Conservation (phyloP, 768 basidiomycete species). For the Terana coerulea region DNA sequence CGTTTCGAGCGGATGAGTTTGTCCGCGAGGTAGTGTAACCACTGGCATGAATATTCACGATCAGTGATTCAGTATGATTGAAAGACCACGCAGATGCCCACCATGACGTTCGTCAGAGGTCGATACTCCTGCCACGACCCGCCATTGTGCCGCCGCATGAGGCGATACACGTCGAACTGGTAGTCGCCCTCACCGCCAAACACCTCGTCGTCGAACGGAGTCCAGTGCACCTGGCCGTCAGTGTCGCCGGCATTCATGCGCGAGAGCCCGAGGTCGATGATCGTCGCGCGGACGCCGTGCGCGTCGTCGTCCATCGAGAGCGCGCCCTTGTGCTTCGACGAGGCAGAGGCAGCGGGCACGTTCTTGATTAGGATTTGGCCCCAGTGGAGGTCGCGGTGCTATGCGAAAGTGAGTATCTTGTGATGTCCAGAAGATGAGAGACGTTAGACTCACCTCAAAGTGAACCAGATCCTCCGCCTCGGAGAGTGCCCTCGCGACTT, state of each 20-base stretch:
- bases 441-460: slow-evolving; percentile 70
- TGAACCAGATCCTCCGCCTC: slow-evolving; percentile 75
- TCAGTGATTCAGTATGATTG: not conserved
- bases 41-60: slow-evolving; percentile 41
- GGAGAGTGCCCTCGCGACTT: slow-evolving; percentile 73
- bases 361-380: slow-evolving; percentile 89
- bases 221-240: slow-evolving; percentile 54
- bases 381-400: slow-evolving; percentile 99
- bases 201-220: slow-evolving; percentile 81
- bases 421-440: not conserved
- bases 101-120: slow-evolving; percentile 89
- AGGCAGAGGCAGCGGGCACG: slow-evolving; percentile 29
- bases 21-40: slow-evolving; percentile 80
- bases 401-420: slow-evolving; percentile 3
- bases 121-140: slow-evolving; percentile 72
- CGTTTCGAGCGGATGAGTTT: slow-evolving; percentile 73
- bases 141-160: slow-evolving; percentile 66
- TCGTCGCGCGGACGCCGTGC: slow-evolving; percentile 72
- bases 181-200: slow-evolving; percentile 94
- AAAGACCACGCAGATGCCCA: slow-evolving; percentile 31
- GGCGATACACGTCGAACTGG: slow-evolving; percentile 92
- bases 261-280: slow-evolving; percentile 94
- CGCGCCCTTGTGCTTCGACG: slow-evolving; percentile 18
- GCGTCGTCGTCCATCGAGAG: slow-evolving; percentile 60
- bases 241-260: slow-evolving; percentile 65